Evolutionary conservation across 2,329 filamentous ascomycete genomes (phyloP).

Genomic region (Penicillium sp.): DNA sequence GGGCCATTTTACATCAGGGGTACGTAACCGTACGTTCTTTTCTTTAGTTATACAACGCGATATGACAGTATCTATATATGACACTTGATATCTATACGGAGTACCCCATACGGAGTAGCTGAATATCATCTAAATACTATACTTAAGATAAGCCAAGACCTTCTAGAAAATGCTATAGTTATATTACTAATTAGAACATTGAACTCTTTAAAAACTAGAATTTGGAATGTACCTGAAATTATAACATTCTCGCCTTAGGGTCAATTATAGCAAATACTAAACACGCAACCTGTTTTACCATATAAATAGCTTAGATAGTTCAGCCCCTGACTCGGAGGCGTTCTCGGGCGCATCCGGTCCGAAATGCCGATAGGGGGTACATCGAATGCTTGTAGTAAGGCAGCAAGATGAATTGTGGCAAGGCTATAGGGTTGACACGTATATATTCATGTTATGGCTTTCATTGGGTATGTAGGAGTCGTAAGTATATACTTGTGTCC

Average conservation of each 20-base stretch:
- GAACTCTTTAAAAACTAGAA: not conserved
- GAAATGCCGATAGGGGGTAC: not conserved
- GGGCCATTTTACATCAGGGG: too few species aligned
- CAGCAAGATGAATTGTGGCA: not conserved
- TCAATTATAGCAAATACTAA: not conserved
- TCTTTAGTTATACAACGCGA: too few species aligned
- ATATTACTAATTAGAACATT: not conserved
- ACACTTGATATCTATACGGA: not conserved
- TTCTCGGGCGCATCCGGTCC: not conserved
- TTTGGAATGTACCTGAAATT: too few species aligned
- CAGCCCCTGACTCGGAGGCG: not conserved
- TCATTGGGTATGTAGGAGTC: not conserved
- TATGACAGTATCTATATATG: too few species aligned
- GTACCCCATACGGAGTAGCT: too few species aligned
- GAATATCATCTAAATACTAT: not conserved
- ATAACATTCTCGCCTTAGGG: slow-evolving; percentile 1
- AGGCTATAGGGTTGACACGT: too few species aligned
- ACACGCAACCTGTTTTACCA: not conserved
- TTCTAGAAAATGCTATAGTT: slow-evolving; percentile 7
- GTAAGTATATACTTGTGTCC: not conserved
- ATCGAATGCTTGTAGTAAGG: not conserved
- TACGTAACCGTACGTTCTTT: too few species aligned
- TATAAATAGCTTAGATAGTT: not conserved
- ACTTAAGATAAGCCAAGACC: slow-evolving; percentile 2
- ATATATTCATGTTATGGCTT: too few species aligned